Base-by-base conservation (phyloP, 305 asterid species). In the Solanum hybrid region DNA sequence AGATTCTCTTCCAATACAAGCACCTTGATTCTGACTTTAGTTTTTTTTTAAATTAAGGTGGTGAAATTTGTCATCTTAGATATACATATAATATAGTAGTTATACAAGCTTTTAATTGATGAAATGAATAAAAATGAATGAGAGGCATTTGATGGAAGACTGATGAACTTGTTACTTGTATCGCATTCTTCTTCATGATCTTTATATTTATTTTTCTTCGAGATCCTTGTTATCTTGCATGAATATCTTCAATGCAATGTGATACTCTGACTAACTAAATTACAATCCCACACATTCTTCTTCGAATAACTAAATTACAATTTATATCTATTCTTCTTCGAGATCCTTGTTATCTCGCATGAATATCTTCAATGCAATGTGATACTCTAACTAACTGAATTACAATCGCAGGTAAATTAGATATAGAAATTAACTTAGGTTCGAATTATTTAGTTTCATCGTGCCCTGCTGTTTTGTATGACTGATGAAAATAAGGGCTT, bases 91-190 rank as follows among this genome's bases (percentile, higher is more conserved):
- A 1, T 32, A 32, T 32, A 32, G 1, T 51, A 17, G 70, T 17
- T 57, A 57, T 57, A 57, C 70, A 57, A 57, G n/a, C 24, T 57
- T 17, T 57, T 57, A 17, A 57, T 17, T 57, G 68, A 57, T 57
- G n/a, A 51, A 51, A 51, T 51, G 68, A 51, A 51, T 0, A 51
- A 2, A 6, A 1, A 51, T 51, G 65, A 51, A 2, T 0, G 0
- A 51, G 22, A 5, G 3, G n/a, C 65, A 51, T 51, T 14, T 51
- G 65, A 51, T 15, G 22, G 65, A 51, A 51, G n/a, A 51, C n/a
- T 0, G 10, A 57, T 6, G 10, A 57, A 57, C 68, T 51, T 51
- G 68, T 15, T 51, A 17, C n/a, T 57, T 57, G n/a, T 57, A 57
- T 39, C 2, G 51, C 51, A 39, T 15, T 51, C 61, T n/a, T n/a